These are phyloP conservation scores for Rehmannia glutinosa DNA, from an alignment of 257 asterid genomes.

Conservation along the genomic window DNA sequence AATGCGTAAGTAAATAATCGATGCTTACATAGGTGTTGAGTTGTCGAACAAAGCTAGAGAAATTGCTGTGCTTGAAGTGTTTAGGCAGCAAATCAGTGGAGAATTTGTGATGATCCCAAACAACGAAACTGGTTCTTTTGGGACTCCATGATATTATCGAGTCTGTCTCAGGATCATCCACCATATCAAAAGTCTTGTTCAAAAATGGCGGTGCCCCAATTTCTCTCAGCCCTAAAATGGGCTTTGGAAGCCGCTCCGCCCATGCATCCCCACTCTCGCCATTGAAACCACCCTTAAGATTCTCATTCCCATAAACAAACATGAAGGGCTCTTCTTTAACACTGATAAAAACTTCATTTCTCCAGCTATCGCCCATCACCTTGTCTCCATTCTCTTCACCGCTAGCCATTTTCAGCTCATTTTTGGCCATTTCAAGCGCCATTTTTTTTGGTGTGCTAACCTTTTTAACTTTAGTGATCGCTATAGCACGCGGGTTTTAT, in stretches of 20 bases:
- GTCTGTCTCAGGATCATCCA: conserved; percentile 79
- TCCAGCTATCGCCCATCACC: not conserved
- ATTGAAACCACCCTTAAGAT: not conserved
- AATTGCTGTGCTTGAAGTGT: conserved; percentile 85
- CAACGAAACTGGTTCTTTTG: conserved; percentile 48
- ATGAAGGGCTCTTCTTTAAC: conserved; percentile 64
- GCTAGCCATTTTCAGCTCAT: not conserved
- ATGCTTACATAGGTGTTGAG: conserved; percentile 83
- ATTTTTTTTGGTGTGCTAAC: not conserved
- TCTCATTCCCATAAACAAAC: conserved; percentile 34
- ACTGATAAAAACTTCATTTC: conserved; percentile 16
- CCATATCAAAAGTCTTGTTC: conserved; percentile 87
- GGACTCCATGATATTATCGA: conserved; percentile 69
- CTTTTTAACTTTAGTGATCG: no score
- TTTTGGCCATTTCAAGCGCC: conserved; percentile 12
- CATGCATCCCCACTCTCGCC: conserved; percentile 15
- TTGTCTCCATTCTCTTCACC: not conserved
- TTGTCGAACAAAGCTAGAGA: conserved; percentile 93
- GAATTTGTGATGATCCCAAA: conserved; percentile 77
- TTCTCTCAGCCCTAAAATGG: conserved; percentile 60
- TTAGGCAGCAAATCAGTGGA: conserved; percentile 73
- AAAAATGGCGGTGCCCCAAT: conserved; percentile 73
- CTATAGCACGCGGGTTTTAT: not conserved
- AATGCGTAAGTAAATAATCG: no score
- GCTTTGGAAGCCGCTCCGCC: conserved; percentile 38